These are phyloP conservation scores for Candida qinlingensis DNA, from an alignment of 805 yeast genomes.

Conservation along the genomic window DNA sequence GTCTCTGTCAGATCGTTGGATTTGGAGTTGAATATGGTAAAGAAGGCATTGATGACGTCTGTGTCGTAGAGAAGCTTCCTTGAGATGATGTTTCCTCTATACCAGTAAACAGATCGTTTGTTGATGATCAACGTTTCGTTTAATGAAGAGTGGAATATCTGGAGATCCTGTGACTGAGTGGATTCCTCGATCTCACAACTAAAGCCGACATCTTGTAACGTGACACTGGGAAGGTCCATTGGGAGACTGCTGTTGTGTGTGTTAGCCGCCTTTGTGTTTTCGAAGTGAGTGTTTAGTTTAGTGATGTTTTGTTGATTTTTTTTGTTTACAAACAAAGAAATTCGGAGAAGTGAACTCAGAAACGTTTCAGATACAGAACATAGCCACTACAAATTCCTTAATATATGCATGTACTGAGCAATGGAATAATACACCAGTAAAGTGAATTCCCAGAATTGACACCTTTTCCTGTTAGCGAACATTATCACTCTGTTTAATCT, in stretches of 20 bases:
- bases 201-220: conserved; percentile 2
- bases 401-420: no score
- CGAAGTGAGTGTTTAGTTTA: not conserved
- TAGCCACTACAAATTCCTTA: no score
- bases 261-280: not conserved
- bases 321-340: no score
- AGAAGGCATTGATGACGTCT: conserved; percentile 53
- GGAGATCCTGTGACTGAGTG: not conserved
- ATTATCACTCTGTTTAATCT: not conserved
- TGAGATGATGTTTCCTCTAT: conserved; percentile 43
- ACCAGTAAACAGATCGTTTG: conserved; percentile 29
- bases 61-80: conserved; percentile 46
- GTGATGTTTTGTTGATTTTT: not conserved
- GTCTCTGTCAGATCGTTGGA: conserved; percentile 12
- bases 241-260: not conserved
- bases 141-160: conserved; percentile 5
- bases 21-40: conserved; percentile 41
- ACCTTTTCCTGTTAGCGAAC: no score
- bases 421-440: no score
- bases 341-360: no score
- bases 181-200: not conserved
- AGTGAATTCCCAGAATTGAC: no score
- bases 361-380: no score
- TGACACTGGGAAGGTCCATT: conserved; percentile 8
- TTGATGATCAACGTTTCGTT: conserved; percentile 16